A percentile compares a stretch with the other conserved stretches of the same genome.
These are phyloP conservation scores for Immersiella caudata DNA, from an alignment of 495 filamentous ascomycete species.

Conservation along the genomic window DNA sequence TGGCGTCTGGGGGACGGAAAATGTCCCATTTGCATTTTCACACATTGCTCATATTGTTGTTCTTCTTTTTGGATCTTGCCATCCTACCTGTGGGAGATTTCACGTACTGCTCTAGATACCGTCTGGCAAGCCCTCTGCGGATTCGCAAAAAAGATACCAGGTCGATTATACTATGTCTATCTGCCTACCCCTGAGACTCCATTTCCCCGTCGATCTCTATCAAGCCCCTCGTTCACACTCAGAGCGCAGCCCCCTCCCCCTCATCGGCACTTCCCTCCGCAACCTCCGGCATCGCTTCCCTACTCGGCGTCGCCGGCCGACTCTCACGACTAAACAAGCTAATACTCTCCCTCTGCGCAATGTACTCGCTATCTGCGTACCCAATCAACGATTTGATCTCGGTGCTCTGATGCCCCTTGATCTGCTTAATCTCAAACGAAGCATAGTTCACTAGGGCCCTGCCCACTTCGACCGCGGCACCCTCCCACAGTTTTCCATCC, in stretches of 20 bases:
- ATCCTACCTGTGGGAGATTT: neutral
- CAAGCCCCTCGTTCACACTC: conserved; percentile 1
- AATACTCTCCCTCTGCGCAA: conserved; percentile 86
- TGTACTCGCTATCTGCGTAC: conserved; percentile 93
- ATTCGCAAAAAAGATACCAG: neutral
- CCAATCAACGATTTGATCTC: conserved; percentile 79
- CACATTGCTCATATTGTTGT: neutral
- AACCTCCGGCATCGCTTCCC: conserved; percentile 26
- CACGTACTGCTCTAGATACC: neutral
- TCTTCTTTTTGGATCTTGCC: neutral
- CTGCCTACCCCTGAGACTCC: neutral
- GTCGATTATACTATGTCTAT: neutral
- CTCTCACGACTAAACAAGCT: conserved; percentile 63
- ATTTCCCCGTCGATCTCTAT: neutral
- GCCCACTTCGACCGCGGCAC: conserved; percentile 75
- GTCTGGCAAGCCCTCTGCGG: neutral
- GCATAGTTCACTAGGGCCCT: conserved; percentile 93
- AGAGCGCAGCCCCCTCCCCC: conserved; percentile 17
- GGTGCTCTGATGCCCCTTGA: conserved; percentile 80
- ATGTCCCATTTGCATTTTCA: neutral
- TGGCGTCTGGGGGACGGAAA: conserved; percentile 25
- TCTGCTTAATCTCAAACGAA: conserved; percentile 75
- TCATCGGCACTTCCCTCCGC: conserved; percentile 36
- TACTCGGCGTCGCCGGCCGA: conserved; percentile 44
- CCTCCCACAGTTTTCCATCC: conserved; percentile 48